These are phyloP conservation scores for Gaeumannomyces sp. DNA, from an alignment of 2,329 filamentous ascomycete genomes.

Conservation along the genomic window DNA sequence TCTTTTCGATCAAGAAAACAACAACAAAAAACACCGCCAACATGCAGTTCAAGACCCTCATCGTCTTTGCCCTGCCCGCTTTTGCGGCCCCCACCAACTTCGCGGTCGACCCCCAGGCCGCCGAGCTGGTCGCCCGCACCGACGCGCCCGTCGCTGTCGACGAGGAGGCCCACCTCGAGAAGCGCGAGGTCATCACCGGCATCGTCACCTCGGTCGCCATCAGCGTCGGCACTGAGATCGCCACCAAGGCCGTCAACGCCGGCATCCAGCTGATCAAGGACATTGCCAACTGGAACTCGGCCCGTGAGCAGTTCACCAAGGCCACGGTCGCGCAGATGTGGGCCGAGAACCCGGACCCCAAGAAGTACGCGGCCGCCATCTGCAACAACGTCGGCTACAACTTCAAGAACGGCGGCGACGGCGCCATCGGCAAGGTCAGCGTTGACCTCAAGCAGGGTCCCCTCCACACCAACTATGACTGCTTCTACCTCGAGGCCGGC, in stretches of 20 bases:
- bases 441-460: background rate
- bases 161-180: constrained; percentile 1
- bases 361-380: constrained; percentile 3
- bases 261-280: background rate
- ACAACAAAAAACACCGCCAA: constrained; percentile 5
- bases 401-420: background rate
- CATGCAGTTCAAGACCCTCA: constrained; percentile 7
- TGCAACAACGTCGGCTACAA: constrained; percentile 7
- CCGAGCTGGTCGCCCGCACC: background rate
- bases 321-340: background rate
- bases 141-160: background rate
- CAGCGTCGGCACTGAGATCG: background rate
- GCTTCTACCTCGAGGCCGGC: constrained; percentile 4
- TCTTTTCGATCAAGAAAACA: background rate
- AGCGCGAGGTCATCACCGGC: constrained; percentile 4
- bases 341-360: constrained; percentile 2
- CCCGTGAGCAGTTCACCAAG: constrained; percentile 6
- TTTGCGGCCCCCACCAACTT: background rate
- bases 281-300: background rate
- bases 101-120: background rate
- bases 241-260: background rate
- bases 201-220: background rate
- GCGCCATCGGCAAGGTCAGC: background rate
- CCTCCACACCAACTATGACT: constrained; percentile 5
- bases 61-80: constrained; percentile 7